A percentile compares a stretch with the other conserved stretches of the same genome.
These are phyloP conservation scores for Fusarium mangiferae DNA, from an alignment of 2,329 filamentous ascomycete species.

Conservation along the genomic window DNA sequence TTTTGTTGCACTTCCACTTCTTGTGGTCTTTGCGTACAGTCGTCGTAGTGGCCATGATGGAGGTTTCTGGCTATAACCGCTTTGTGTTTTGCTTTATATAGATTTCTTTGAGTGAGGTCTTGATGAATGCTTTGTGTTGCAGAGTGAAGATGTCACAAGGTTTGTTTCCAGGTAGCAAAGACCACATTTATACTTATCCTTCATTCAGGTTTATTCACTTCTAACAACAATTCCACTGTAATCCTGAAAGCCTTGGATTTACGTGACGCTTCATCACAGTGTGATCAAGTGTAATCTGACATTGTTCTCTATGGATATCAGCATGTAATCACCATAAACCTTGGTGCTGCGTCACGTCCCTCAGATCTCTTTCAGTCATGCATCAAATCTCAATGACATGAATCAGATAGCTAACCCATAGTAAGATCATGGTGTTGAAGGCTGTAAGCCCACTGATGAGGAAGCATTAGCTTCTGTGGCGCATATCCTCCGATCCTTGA, in stretches of 20 bases:
- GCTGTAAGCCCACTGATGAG: fast-evolving
- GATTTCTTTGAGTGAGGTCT: fast-evolving
- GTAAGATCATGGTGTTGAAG: too few relatives aligned
- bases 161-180: fast-evolving
- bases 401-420: neutral
- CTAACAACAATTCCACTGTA: fast-evolving
- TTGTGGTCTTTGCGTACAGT: constrained; percentile 2
- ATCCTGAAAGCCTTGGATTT: fast-evolving
- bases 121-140: fast-evolving
- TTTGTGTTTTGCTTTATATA: fast-evolving
- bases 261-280: neutral
- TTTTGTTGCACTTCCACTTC: constrained; percentile 13
- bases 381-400: fast-evolving
- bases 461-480: fast-evolving
- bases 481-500: neutral
- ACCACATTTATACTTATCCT: neutral
- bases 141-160: fast-evolving
- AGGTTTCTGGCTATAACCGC: fast-evolving
- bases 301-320: neutral
- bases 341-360: neutral
- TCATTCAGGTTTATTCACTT: neutral
- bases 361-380: fast-evolving
- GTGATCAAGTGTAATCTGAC: neutral
- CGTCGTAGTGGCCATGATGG: neutral
- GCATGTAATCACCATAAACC: neutral